phyloP scores from a whole-genome alignment of 108 stramenopile species.

The Chaetoceros muelleri region DNA sequence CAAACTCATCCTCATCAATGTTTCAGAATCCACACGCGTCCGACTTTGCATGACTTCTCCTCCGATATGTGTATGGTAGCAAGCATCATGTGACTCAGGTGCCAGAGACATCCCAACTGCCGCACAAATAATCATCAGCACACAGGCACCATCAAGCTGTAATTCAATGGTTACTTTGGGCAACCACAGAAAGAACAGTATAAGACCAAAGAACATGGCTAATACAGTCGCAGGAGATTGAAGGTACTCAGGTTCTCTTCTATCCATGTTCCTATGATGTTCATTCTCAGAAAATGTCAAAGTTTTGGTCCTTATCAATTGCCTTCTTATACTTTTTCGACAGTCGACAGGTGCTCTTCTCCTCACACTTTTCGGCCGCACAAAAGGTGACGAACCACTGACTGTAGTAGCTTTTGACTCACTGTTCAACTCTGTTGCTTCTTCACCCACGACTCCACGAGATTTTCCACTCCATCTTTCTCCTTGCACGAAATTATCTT shows the following conservation, averaged over 20 bases:
- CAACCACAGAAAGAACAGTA: not conserved
- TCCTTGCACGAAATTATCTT: not conserved
- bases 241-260: not conserved
- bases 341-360: not conserved
- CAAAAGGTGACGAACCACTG: not conserved
- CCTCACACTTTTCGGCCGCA: not conserved
- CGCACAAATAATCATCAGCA: not conserved
- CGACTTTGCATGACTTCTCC: not conserved
- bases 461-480: too few species aligned
- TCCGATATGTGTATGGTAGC: too few species aligned
- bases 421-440: not conserved
- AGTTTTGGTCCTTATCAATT: not conserved
- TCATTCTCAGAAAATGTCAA: not conserved
- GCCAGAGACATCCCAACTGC: not conserved
- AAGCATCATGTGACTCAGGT: too few species aligned
- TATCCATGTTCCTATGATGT: not conserved
- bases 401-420: not conserved
- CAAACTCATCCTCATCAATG: not conserved
- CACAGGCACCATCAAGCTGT: not conserved
- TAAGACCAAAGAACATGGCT: not conserved
- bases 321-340: not conserved
- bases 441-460: not conserved
- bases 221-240: not conserved
- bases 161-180: not conserved
- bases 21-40: not conserved